Evolutionary conservation across 768 basidiomycete genomes (phyloP), one percentile per base, ranked within the genome.

Genomic region (Agaricus subrufescens): DNA sequence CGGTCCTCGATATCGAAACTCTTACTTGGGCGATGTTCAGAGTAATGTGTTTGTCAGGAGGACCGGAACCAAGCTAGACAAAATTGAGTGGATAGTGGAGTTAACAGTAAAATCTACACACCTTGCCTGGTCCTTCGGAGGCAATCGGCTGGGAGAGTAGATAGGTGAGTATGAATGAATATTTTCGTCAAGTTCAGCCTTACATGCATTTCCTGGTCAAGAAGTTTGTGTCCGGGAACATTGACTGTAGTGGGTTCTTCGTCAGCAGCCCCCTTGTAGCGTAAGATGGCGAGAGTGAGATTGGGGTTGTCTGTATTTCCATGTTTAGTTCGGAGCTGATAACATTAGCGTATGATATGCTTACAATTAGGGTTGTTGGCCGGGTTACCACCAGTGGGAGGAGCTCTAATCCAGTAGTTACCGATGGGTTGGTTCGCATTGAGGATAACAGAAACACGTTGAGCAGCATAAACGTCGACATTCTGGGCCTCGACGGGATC

Each of bases 381-480:
- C 4, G 55, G 50, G 14, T 51, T 58, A 10, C 64, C 67, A 9
- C 79, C 67, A 58, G 77, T 70, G 14, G 79, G 77, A 11, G 64
- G 68, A 2, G 69, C 72, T 15, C 66, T 67, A 46, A 74, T 72
- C 72, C 76, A 75, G 48, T 77, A 77, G 54, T 75, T 77, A 23
- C 50, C 31, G 23, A 59, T 53, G 26, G 58, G 52, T 30, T 54
- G 58, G 39, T 50, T 59, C 19, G 50, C 63, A 61, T 72, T 67
- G 26, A 76, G 55, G 10, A 78, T 64, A 14, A 65, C 62, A 23
- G 65, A 67, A 46, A 63, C 65, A 27, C 64, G 61, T 51, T 65
- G 65, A 15, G 66, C 73, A 49, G 74, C 68, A 56, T 65, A 73
- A 25, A 73, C 66, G 29, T 69, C 67, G 29, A 73, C 61, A 39